These are phyloP conservation scores for Silene uniflora DNA, from an alignment of 148 eudicot species.

Conservation along the genomic window DNA sequence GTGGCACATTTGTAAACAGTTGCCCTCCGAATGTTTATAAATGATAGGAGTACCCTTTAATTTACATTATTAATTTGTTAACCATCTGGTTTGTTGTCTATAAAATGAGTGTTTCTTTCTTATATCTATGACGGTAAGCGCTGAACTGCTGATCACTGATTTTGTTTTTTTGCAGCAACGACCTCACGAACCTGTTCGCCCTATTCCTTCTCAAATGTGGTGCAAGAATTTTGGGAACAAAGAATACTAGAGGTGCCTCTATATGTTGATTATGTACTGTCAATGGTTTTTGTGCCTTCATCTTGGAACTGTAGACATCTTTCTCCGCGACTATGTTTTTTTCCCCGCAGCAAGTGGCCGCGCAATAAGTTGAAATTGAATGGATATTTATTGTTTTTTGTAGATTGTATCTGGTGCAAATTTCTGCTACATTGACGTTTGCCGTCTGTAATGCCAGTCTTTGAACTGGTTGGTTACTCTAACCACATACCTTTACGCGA, in stretches of 20 bases:
- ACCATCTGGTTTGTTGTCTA: neutral
- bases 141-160: conserved; percentile 16
- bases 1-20: too few relatives aligned
- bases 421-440: neutral
- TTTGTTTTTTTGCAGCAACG: conserved; percentile 64
- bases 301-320: conserved; percentile 10
- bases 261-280: conserved; percentile 16
- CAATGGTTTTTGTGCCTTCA: conserved; percentile 5
- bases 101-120: neutral
- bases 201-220: conserved; percentile 96
- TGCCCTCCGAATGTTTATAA: neutral
- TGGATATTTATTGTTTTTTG: conserved; percentile 22
- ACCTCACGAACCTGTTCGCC: conserved; percentile 81
- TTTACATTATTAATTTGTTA: neutral
- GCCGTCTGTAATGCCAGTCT: neutral
- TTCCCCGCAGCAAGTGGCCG: conserved; percentile 17
- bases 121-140: neutral
- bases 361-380: conserved; percentile 27
- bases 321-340: conserved; percentile 4
- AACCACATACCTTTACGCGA: too few relatives aligned
- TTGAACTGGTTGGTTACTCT: too few relatives aligned
- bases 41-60: neutral
- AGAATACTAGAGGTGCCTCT: conserved; percentile 49
- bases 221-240: conserved; percentile 98
- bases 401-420: conserved; percentile 12